phyloP scores from a whole-genome alignment of 257 asterid genomes.

The Salvia miltiorrhiza region DNA sequence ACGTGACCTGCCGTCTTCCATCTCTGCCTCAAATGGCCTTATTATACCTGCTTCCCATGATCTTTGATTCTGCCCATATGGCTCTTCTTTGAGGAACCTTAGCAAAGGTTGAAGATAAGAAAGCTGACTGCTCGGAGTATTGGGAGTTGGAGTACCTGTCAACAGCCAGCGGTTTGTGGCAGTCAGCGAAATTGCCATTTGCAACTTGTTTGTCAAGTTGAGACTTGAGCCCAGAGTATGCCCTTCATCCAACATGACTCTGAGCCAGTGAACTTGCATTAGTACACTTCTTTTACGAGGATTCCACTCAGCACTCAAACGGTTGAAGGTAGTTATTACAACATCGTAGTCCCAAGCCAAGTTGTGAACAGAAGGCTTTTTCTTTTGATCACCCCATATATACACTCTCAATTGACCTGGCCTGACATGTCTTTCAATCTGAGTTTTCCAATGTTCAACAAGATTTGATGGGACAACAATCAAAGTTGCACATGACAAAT shows the following conservation, averaged over 20 bases:
- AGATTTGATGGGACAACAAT: constrained; percentile 89
- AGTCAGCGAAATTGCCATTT: constrained; percentile 76
- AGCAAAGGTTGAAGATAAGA: constrained; percentile 90
- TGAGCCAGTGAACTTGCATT: constrained; percentile 96
- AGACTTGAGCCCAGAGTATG: constrained; percentile 97
- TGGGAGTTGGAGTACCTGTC: constrained; percentile 98
- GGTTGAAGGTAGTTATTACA: constrained; percentile 90
- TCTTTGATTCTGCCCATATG: constrained; percentile 72
- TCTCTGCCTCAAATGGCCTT: constrained; percentile 89
- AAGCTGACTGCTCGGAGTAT: constrained; percentile 92
- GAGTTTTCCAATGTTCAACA: constrained; percentile 93
- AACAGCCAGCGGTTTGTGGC: constrained; percentile 93
- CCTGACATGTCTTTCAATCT: constrained; percentile 76
- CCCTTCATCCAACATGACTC: constrained; percentile 94
- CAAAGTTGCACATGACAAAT: constrained; percentile 83
- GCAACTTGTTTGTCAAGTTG: constrained; percentile 83
- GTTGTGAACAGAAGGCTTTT: constrained; percentile 68
- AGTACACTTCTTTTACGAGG: constrained; percentile 74
- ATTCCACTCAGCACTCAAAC: constrained; percentile 94
- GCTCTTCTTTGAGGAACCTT: constrained; percentile 88
- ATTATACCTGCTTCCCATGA: constrained; percentile 92
- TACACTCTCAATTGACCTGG: constrained; percentile 79
- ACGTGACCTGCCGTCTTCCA: constrained; percentile 91
- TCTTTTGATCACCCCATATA: constrained; percentile 82
- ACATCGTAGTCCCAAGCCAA: constrained; percentile 97